phyloP scores from a whole-genome alignment of 225 moss, liverwort and hornwort species.

The Physcomitrellopsis africana region DNA sequence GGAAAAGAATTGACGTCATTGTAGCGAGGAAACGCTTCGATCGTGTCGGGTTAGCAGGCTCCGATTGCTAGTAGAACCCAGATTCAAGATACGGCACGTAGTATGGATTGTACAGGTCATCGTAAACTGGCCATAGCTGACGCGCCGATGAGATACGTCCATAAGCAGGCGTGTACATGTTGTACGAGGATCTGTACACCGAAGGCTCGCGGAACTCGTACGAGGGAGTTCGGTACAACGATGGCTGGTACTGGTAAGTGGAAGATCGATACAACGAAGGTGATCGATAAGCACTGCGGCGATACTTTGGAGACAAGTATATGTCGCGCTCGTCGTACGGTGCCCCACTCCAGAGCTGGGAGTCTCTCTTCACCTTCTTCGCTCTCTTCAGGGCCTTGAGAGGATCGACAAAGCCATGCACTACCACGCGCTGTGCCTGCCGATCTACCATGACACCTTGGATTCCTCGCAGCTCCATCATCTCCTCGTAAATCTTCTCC shows the following conservation, averaged over 20 bases:
- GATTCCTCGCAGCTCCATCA: conserved; percentile 49
- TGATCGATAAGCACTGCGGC: conserved; percentile 33
- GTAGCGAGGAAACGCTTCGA: too few relatives aligned
- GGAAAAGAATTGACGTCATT: too few relatives aligned
- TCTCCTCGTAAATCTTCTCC: conserved; percentile 46
- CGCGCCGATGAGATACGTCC: conserved; percentile 11
- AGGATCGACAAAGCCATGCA: conserved; percentile 53
- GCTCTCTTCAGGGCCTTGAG: conserved; percentile 52
- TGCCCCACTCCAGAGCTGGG: conserved; percentile 29
- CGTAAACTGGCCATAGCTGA: neutral
- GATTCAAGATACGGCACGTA: conserved; percentile 38
- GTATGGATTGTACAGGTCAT: conserved; percentile 32
- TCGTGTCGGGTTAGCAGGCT: too few relatives aligned
- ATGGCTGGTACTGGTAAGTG: conserved; percentile 27
- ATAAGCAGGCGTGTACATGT: conserved; percentile 33
- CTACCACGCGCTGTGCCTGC: conserved; percentile 39
- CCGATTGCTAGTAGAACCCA: conserved; percentile 38
- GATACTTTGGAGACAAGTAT: conserved; percentile 34
- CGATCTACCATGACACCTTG: conserved; percentile 39
- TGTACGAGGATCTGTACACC: conserved; percentile 33
- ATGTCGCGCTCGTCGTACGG: neutral
- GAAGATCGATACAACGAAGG: conserved; percentile 34
- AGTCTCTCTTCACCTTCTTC: conserved; percentile 51
- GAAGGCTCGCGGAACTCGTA: conserved; percentile 24
- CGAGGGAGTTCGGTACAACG: conserved; percentile 25